Percentiles rank a stretch among this genome's conserved stretches.
phyloP scores from a whole-genome alignment of 225 moss, liverwort and hornwort genomes.

The Physcomitrellopsis africana region DNA sequence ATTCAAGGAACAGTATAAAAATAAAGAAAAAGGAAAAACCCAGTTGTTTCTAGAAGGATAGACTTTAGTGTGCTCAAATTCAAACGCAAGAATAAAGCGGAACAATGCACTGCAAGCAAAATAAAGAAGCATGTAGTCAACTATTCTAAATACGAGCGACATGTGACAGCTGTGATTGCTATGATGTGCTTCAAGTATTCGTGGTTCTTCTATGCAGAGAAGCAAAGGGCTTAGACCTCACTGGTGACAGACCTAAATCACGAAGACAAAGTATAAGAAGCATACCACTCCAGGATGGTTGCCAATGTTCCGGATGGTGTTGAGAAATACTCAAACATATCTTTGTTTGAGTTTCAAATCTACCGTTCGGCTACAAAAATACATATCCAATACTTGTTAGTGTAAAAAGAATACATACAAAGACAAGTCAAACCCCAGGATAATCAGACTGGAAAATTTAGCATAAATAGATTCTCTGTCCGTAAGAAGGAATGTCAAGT shows the following conservation, averaged over 20 bases:
- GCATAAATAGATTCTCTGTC: too few species aligned
- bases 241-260: conserved; percentile 14
- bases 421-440: conserved; percentile 12
- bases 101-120: background rate
- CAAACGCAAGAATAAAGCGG: background rate
- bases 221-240: background rate
- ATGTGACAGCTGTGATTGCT: too few species aligned
- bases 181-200: background rate
- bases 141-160: too few species aligned
- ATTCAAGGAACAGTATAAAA: too few species aligned
- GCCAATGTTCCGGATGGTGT: conserved; percentile 99
- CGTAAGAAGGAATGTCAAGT: too few species aligned
- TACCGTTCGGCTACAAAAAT: conserved; percentile 78
- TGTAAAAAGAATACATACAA: conserved; percentile 28
- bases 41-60: too few species aligned
- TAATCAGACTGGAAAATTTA: conserved; percentile 2
- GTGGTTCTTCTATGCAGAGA: background rate
- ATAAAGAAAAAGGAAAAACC: too few species aligned
- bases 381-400: conserved; percentile 23
- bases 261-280: conserved; percentile 14
- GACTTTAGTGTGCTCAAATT: background rate
- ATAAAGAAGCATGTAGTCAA: background rate
- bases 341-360: conserved; percentile 97
- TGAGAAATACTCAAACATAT: conserved; percentile 98
- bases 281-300: conserved; percentile 96